Percentiles rank a stretch among this genome's conserved stretches.
Evolutionary conservation across 306 rosid genomes (phyloP).

Genomic region (peach (Prunus persica)): DNA sequence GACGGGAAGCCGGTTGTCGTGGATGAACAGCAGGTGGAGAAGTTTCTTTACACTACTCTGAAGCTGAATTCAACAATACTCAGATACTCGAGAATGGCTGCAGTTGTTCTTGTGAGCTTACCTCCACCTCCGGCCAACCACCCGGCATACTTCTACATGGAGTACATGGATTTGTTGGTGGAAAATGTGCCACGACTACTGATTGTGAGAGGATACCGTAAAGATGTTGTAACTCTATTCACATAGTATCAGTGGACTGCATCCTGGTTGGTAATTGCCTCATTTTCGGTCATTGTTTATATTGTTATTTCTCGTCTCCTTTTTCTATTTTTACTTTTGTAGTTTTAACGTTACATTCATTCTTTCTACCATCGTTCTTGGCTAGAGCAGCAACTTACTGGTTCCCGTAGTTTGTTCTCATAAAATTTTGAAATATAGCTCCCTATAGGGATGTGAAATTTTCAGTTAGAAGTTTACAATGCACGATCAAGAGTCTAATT

Average conservation of each 20-base stretch:
- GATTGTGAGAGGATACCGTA: conserved; percentile 94
- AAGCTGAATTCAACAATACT: conserved; percentile 83
- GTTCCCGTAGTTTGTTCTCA: conserved; percentile 19
- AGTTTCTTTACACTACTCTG: conserved; percentile 82
- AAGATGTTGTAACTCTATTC: conserved; percentile 90
- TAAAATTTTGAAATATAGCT: conserved; percentile 33
- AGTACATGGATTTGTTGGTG: conserved; percentile 96
- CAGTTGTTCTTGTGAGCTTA: conserved; percentile 90
- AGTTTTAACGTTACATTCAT: conserved; percentile 47
- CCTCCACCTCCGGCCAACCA: conserved; percentile 95
- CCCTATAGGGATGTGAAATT: conserved; percentile 19
- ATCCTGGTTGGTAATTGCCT: conserved; percentile 33
- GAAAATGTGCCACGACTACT: conserved; percentile 92
- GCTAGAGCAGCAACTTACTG: conserved; percentile 38
- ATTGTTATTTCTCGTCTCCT: neutral
- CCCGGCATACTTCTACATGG: conserved; percentile 92
- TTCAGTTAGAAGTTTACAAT: neutral
- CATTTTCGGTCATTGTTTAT: conserved; percentile 37
- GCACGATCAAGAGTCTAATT: neutral
- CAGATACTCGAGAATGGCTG: conserved; percentile 97
- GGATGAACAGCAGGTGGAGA: conserved; percentile 87
- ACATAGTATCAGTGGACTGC: conserved; percentile 54
- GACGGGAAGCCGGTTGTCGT: conserved; percentile 80
- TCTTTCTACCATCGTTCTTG: conserved; percentile 45
- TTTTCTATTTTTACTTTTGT: conserved; percentile 32